Percentiles rank a stretch among this genome's conserved stretches.
These are phyloP conservation scores for Monosporascus sp. DNA, from an alignment of 2,329 filamentous ascomycete genomes.

Conservation along the genomic window DNA sequence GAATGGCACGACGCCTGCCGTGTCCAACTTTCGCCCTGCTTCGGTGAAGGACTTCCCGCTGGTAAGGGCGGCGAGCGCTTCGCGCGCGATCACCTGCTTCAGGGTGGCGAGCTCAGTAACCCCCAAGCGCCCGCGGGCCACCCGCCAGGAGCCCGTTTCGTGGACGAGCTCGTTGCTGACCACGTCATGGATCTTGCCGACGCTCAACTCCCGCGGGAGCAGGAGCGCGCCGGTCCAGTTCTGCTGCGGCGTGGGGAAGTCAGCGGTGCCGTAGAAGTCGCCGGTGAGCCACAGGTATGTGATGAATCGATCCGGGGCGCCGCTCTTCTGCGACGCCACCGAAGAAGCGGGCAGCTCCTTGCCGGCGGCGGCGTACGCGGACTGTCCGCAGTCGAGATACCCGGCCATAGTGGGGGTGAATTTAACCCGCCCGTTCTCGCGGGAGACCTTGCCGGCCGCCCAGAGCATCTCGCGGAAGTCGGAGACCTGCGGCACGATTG, in stretches of 20 bases:
- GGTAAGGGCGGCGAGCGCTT: slow-evolving; percentile 28
- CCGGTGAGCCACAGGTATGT: slow-evolving; percentile 38
- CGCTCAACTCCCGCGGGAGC: slow-evolving; percentile 36
- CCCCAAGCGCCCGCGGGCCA: slow-evolving; percentile 25
- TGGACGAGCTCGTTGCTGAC: slow-evolving; percentile 34
- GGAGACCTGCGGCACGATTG: slow-evolving; percentile 33
- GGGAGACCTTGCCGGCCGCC: slow-evolving; percentile 31
- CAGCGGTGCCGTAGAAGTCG: slow-evolving; percentile 33
- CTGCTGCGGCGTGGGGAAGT: slow-evolving; percentile 35
- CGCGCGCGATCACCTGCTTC: slow-evolving; percentile 33
- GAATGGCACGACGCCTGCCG: slow-evolving; percentile 11
- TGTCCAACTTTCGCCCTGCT: slow-evolving; percentile 13
- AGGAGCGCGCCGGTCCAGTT: slow-evolving; percentile 40
- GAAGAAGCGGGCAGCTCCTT: slow-evolving; percentile 34
- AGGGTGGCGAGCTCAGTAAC: slow-evolving; percentile 33
- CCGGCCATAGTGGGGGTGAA: slow-evolving; percentile 38
- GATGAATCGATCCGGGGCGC: slow-evolving; percentile 36
- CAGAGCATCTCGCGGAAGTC: slow-evolving; percentile 37
- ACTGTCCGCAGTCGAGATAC: slow-evolving; percentile 34
- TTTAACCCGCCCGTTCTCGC: slow-evolving; percentile 22
- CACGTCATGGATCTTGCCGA: slow-evolving; percentile 34
- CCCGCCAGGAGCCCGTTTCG: slow-evolving; percentile 35
- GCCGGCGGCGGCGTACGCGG: slow-evolving; percentile 38
- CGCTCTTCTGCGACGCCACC: slow-evolving; percentile 31
- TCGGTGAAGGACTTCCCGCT: slow-evolving; percentile 19